A percentile compares a stretch with the other conserved stretches of the same genome.
Conservation (phyloP, 2,329 filamentous ascomycete species). For the Sporothrix brunneoviolacea region DNA sequence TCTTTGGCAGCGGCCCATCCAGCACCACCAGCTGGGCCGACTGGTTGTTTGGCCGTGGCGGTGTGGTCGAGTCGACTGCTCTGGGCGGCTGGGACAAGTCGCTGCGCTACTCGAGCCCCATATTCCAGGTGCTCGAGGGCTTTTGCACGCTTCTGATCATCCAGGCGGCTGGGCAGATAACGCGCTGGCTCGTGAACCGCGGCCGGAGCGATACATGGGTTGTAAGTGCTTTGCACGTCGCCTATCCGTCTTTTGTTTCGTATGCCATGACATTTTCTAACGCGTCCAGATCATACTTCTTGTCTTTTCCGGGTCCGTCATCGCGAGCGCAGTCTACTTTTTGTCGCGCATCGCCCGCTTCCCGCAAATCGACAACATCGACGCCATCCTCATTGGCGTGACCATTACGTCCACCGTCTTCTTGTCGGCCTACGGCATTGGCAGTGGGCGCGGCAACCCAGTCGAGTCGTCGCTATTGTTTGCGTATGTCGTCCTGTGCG, state of each 20-base stretch:
- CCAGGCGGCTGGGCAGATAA: slow-evolving; percentile 89
- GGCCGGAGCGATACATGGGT: slow-evolving; percentile 95
- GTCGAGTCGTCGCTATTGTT: slow-evolving; percentile 94
- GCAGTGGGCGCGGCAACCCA: slow-evolving; percentile 86
- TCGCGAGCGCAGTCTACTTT: slow-evolving; percentile 92
- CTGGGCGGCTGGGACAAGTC: slow-evolving; percentile 85
- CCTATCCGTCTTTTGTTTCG: not conserved
- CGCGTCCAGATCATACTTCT: slow-evolving; percentile 69
- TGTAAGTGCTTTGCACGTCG: slow-evolving; percentile 47
- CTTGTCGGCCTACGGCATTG: slow-evolving; percentile 87
- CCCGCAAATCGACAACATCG: slow-evolving; percentile 84
- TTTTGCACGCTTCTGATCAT: slow-evolving; percentile 97
- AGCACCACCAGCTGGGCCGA: slow-evolving; percentile 64
- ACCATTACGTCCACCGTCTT: slow-evolving; percentile 90
- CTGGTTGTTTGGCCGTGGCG: slow-evolving; percentile 84
- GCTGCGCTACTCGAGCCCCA: slow-evolving; percentile 81
- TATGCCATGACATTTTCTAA: not conserved
- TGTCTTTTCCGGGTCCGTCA: slow-evolving; percentile 80
- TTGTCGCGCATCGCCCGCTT: slow-evolving; percentile 92
- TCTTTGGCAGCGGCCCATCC: not conserved
- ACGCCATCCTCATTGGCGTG: slow-evolving; percentile 86
- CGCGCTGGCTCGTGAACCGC: slow-evolving; percentile 87
- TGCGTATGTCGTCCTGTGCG: slow-evolving; percentile 94
- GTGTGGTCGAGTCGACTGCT: slow-evolving; percentile 70
- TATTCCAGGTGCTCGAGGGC: slow-evolving; percentile 91